A percentile compares a stretch with the other conserved stretches of the same genome.
Evolutionary conservation across 2,329 filamentous ascomycete species (phyloP).

Genomic region (Pleurostoma richardsiae): DNA sequence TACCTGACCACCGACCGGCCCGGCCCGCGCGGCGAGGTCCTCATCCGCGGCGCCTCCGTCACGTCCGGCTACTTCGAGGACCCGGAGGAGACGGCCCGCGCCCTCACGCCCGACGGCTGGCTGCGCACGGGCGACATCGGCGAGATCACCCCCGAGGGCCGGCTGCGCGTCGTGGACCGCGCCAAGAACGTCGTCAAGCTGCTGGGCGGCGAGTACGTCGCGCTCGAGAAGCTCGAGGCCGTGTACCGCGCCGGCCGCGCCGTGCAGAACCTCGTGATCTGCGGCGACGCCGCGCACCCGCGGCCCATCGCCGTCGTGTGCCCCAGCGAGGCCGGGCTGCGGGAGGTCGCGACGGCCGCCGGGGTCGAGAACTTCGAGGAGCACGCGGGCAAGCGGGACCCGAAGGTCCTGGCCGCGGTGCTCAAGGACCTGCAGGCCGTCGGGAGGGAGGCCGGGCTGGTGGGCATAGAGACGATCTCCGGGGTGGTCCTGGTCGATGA

Average conservation of each 20-base stretch:
- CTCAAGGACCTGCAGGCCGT: constrained; percentile 63
- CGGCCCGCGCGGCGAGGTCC: constrained; percentile 88
- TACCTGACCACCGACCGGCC: constrained; percentile 69
- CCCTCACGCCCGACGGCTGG: constrained; percentile 82
- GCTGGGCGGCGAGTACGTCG: constrained; percentile 92
- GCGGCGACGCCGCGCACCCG: constrained; percentile 68
- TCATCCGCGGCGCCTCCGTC: constrained; percentile 74
- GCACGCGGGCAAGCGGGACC: constrained; percentile 61
- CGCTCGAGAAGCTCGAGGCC: constrained; percentile 90
- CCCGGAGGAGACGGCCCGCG: constrained; percentile 74
- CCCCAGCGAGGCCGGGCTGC: constrained; percentile 59
- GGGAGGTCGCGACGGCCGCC: constrained; percentile 51
- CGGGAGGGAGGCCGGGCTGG: constrained; percentile 62
- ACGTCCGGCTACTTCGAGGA: constrained; percentile 79
- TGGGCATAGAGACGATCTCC: constrained; percentile 67
- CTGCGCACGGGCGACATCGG: constrained; percentile 97
- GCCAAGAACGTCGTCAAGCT: constrained; percentile 99
- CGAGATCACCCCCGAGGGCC: constrained; percentile 75
- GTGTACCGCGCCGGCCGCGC: constrained; percentile 77
- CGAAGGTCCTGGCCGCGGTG: constrained; percentile 56
- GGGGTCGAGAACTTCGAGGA: constrained; percentile 52
- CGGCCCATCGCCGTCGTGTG: constrained; percentile 80
- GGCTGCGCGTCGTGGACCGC: constrained; percentile 84
- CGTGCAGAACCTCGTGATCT: constrained; percentile 82
- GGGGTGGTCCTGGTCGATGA: constrained; percentile 77